Evolutionary conservation across 2,329 filamentous ascomycete genomes (phyloP), one percentile per base, ranked within the genome.

Genomic region (Talaromyces albobiverticillius): DNA sequence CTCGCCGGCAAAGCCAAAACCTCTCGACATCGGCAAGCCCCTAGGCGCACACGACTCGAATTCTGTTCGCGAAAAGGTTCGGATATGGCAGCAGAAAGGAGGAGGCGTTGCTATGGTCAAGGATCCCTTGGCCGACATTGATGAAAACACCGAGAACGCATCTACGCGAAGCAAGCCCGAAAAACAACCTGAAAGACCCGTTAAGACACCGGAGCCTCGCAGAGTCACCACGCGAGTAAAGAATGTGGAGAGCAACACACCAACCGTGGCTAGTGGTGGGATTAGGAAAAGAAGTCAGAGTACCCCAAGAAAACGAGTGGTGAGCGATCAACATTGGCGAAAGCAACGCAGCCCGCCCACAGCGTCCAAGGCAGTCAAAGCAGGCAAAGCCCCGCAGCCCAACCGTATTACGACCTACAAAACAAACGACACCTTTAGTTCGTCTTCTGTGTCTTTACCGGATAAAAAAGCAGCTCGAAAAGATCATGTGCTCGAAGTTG

Each of bases 281-380:
- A 70, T 63, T 36, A 71, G 69, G 55, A 69, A 71, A 46, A 64
- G 62, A 66, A 76, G 72, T 62, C 79, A 72, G 67, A 84, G 78
- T 47, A 83, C 89, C 43, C 93, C 93, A 14, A 91, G 90, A 74
- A 96, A 95, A 79, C 84, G 92, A 59, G 90, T 97, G 51, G 84
- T 96, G 57, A 96, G 92, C 68, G 93, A 97, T 73, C 88, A 89
- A 52, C 89, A 96, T 73, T 97, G 93, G 69, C 82, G 80, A 57
- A 79, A 78, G 56, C 80, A 78, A 57, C 79, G 76, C 55, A 79
- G 70, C 54, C 71, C 79, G 8, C 69, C 77, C 0, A 76, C 72
- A 56, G 68, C 65, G 34, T 47, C 42, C 29, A 53, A 56, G 29
- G 55, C 70, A 38, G 66, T 71, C 5, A 75, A 77, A 22, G 55